phyloP scores from a whole-genome alignment of 805 yeast genomes.

The Metschnikowia similis region DNA sequence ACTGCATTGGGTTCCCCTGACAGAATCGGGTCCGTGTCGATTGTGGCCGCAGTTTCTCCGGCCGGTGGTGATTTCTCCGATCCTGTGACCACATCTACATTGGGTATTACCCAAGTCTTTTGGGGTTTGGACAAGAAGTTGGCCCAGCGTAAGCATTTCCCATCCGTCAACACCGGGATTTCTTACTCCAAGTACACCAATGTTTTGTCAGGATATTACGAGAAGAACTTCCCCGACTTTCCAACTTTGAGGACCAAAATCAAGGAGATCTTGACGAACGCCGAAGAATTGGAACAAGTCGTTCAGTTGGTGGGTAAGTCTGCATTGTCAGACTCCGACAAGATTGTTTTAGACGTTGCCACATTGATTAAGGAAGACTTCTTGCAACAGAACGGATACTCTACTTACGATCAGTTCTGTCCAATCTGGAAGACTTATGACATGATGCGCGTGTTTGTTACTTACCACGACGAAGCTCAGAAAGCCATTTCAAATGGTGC shows the following conservation, averaged over 20 bases:
- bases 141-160: conserved; percentile 99
- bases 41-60: conserved; percentile 98
- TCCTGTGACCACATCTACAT: conserved; percentile 97
- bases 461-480: conserved; percentile 96
- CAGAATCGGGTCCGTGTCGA: conserved; percentile 97
- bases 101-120: conserved; percentile 99
- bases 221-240: conserved; percentile 82
- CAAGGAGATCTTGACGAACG: conserved; percentile 90
- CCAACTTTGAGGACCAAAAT: conserved; percentile 86
- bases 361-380: conserved; percentile 92
- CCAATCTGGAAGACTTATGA: conserved; percentile 98
- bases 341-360: conserved; percentile 92
- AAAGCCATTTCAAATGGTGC: conserved; percentile 93
- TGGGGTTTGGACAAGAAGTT: conserved; percentile 99
- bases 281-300: conserved; percentile 98
- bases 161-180: conserved; percentile 92
- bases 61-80: conserved; percentile 99
- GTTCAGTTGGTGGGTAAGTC: conserved; percentile 99
- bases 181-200: conserved; percentile 93
- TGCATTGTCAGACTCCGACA: conserved; percentile 93
- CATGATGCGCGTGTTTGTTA: conserved; percentile 93
- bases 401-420: conserved; percentile 97
- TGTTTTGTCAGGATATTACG: conserved; percentile 74
- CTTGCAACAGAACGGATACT: conserved; percentile 98
- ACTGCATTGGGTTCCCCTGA: conserved; percentile 93